These are phyloP conservation scores for Chrysoporthe deuterocubensis DNA, from an alignment of 2,329 filamentous ascomycete species.

Conservation along the genomic window DNA sequence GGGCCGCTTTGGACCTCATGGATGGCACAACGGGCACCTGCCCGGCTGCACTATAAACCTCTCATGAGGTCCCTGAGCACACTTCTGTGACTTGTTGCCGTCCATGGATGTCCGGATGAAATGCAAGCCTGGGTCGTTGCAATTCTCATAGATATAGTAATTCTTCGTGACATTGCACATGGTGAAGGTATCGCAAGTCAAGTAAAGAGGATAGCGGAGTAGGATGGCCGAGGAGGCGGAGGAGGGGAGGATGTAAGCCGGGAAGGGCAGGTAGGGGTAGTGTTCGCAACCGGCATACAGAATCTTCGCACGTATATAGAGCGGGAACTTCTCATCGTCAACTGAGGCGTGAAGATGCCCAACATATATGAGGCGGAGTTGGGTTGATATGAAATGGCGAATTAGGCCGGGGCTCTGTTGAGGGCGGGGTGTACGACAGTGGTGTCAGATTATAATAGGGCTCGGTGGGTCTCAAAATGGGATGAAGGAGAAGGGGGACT, in stretches of 20 bases:
- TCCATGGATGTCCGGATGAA: slow-evolving; percentile 74
- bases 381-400: slow-evolving; percentile 12
- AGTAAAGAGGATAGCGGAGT: background rate
- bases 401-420: slow-evolving; percentile 10
- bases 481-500: slow-evolving; percentile 17
- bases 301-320: background rate
- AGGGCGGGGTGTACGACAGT: slow-evolving; percentile 18
- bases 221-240: too few species aligned
- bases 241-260: background rate
- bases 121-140: slow-evolving; percentile 69
- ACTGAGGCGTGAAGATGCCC: slow-evolving; percentile 3
- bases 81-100: slow-evolving; percentile 62
- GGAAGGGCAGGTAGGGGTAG: background rate
- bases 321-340: background rate
- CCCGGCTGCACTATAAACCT: slow-evolving; percentile 73
- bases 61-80: slow-evolving; percentile 70
- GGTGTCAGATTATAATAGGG: slow-evolving; percentile 25
- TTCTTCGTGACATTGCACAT: slow-evolving; percentile 74
- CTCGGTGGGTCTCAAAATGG: slow-evolving; percentile 18
- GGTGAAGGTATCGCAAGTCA: slow-evolving; percentile 29
- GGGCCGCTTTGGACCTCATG: slow-evolving; percentile 5
- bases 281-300: background rate
- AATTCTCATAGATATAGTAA: slow-evolving; percentile 77
- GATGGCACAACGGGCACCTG: slow-evolving; percentile 58
- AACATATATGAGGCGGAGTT: slow-evolving; percentile 22